phyloP scores from a whole-genome alignment of 805 yeast genomes.

The Schwanniomyces sp. region DNA sequence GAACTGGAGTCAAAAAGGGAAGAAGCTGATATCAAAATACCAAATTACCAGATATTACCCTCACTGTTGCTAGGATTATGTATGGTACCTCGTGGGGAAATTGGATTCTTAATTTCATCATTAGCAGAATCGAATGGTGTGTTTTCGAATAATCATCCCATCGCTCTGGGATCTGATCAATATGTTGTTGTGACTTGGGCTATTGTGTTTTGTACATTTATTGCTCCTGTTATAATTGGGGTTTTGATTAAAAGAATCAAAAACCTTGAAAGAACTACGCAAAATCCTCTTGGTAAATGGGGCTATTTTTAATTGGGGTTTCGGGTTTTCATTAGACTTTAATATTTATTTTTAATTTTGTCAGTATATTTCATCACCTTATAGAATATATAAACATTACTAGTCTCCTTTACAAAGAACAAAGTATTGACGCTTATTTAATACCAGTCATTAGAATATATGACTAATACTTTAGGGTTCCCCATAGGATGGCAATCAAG shows the following conservation, averaged over 20 bases:
- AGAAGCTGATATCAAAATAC: too few relatives aligned
- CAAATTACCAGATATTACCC: slow-evolving; percentile 3
- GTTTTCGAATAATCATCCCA: not conserved
- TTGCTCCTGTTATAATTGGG: slow-evolving; percentile 3
- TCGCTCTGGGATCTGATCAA: not conserved
- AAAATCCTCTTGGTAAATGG: slow-evolving; percentile 1
- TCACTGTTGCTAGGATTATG: slow-evolving; percentile 7
- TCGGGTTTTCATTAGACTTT: not conserved
- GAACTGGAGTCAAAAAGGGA: not conserved
- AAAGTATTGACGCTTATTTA: too few relatives aligned
- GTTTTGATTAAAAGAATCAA: not conserved
- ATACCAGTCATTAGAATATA: too few relatives aligned
- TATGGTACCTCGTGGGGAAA: slow-evolving; percentile 13
- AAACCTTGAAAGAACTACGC: not conserved
- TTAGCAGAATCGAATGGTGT: slow-evolving; percentile 9
- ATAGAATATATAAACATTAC: too few relatives aligned
- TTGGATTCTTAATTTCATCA: slow-evolving; percentile 10
- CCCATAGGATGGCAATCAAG: too few relatives aligned
- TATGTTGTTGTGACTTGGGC: slow-evolving; percentile 4
- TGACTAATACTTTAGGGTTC: too few relatives aligned
- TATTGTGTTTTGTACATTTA: slow-evolving; percentile 3
- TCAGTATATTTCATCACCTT: too few relatives aligned
- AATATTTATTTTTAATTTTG: not conserved
- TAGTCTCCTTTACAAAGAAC: too few relatives aligned
- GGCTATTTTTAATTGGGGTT: not conserved